Evolutionary conservation across 306 rosid species (phyloP).

Genomic region (Vigna reflexopilosa): DNA sequence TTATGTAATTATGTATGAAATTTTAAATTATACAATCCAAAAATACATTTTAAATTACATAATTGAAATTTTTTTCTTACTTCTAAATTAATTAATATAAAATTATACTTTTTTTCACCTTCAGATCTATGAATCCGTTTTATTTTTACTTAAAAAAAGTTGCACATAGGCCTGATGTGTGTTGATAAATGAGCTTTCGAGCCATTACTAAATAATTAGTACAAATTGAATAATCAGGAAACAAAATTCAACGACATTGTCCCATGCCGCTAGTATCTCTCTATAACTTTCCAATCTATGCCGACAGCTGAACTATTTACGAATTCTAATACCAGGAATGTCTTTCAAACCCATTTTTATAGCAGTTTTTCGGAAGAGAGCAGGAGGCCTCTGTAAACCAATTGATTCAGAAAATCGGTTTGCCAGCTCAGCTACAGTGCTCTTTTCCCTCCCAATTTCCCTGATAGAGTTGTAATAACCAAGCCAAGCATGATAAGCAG

Average conservation of each 20-base stretch:
- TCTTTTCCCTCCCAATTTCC: constrained; percentile 87
- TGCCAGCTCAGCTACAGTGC: constrained; percentile 74
- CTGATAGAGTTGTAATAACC: constrained; percentile 89
- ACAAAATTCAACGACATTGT: not conserved
- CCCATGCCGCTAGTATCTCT: not conserved
- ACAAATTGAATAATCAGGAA: not conserved
- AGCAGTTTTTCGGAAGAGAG: constrained; percentile 82
- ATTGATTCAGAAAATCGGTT: constrained; percentile 75
- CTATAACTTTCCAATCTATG: not conserved
- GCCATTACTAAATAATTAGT: no score
- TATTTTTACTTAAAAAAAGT: no score
- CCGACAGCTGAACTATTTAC: constrained; percentile 47
- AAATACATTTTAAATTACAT: no score
- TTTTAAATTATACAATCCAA: no score
- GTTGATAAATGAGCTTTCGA: no score
- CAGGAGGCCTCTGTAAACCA: constrained; percentile 84
- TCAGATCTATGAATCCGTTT: no score
- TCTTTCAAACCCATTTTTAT: constrained; percentile 90
- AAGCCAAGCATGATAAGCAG: constrained; percentile 95
- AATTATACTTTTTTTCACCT: no score
- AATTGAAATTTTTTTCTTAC: no score
- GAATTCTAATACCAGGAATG: constrained; percentile 85
- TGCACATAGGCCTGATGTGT: no score
- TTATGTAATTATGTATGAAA: no score
- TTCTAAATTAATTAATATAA: no score